A percentile compares a stretch with the other conserved stretches of the same genome.
Evolutionary conservation across 2,329 filamentous ascomycete species (phyloP).

Genomic region (Coleophoma cylindrospora): DNA sequence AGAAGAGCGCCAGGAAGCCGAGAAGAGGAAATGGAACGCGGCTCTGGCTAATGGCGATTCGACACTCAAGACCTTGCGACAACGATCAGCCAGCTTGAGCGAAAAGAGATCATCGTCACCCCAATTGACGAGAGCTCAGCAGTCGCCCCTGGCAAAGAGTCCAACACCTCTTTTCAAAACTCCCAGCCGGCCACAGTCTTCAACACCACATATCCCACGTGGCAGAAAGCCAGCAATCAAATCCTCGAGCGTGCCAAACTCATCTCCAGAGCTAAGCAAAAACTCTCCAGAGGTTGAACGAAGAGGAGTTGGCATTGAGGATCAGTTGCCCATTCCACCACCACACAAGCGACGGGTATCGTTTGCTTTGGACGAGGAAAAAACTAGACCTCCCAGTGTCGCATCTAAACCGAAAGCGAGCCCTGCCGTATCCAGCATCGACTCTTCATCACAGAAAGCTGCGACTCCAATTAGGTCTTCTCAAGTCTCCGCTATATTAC

Average conservation of each 20-base stretch:
- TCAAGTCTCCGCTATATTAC: neutral
- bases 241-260: conserved; percentile 10
- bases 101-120: conserved; percentile 5
- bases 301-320: conserved; percentile 14
- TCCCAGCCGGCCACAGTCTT: conserved; percentile 11
- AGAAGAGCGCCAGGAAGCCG: neutral
- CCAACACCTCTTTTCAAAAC: conserved; percentile 7
- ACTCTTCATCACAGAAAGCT: conserved; percentile 2
- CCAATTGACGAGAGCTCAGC: conserved; percentile 1
- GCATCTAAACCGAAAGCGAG: conserved; percentile 4
- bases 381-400: conserved; percentile 3
- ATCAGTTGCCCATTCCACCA: conserved; percentile 16
- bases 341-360: conserved; percentile 11
- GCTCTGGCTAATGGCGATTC: neutral
- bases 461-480: neutral
- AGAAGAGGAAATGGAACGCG: conserved; percentile 5
- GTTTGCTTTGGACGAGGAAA: conserved; percentile 6
- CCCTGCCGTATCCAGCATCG: conserved; percentile 1
- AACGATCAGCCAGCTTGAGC: neutral
- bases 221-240: conserved; percentile 20
- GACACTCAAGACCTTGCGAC: conserved; percentile 1
- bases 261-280: conserved; percentile 10
- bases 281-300: conserved; percentile 7
- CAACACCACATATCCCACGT: conserved; percentile 19
- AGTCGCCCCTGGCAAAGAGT: neutral